phyloP scores from a whole-genome alignment of 192 early-diverging fungal genomes.

The Coemansia sp. region DNA sequence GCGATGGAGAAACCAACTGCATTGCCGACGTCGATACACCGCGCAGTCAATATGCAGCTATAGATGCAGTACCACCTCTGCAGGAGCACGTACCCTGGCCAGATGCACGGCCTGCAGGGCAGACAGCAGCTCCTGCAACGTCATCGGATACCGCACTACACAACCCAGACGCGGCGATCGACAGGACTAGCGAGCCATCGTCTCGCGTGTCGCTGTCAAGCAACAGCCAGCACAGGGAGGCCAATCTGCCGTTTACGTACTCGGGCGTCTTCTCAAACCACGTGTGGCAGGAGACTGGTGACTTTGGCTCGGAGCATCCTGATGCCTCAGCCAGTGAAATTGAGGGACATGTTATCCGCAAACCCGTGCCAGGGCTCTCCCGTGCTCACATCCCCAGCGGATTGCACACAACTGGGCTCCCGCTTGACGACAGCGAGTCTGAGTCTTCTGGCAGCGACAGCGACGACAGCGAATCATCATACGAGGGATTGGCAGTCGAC shows the following conservation, averaged over 20 bases:
- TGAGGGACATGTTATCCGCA: not conserved
- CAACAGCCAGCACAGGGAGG: slow-evolving; percentile 8
- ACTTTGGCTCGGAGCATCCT: not conserved
- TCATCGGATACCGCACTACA: not conserved
- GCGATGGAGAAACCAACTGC: not conserved
- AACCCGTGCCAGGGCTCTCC: not conserved
- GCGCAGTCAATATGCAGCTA: slow-evolving; percentile 35
- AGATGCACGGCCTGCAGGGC: slow-evolving; percentile 10
- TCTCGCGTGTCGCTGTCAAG: slow-evolving; percentile 13
- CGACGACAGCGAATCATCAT: slow-evolving; percentile 46
- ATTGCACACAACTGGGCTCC: slow-evolving; percentile 24
- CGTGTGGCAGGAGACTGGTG: slow-evolving; percentile 12
- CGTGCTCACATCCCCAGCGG: slow-evolving; percentile 31
- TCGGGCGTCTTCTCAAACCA: slow-evolving; percentile 48
- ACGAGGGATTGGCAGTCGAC: slow-evolving; percentile 53
- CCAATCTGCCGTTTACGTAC: slow-evolving; percentile 47
- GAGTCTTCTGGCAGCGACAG: slow-evolving; percentile 8
- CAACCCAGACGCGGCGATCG: not conserved
- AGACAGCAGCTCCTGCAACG: not conserved
- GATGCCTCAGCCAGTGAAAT: not conserved
- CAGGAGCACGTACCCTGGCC: slow-evolving; percentile 17
- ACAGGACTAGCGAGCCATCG: slow-evolving; percentile 6
- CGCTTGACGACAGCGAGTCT: slow-evolving; percentile 24
- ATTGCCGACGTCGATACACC: not conserved
- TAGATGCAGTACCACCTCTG: slow-evolving; percentile 26